These are phyloP conservation scores for Rubus idaeus DNA, from an alignment of 306 rosid species.

Conservation along the genomic window DNA sequence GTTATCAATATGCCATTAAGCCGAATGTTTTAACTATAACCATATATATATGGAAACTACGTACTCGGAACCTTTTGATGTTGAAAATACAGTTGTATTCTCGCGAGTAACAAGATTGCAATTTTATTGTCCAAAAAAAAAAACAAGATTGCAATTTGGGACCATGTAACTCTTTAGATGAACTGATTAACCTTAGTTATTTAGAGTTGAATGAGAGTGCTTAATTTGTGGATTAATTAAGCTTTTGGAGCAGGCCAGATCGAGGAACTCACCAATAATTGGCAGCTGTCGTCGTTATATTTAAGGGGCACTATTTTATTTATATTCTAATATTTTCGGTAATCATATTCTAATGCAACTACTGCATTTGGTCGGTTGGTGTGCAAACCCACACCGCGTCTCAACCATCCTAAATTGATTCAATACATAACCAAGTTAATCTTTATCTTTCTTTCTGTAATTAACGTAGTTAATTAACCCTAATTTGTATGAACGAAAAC, in stretches of 20 bases:
- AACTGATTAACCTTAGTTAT: no score
- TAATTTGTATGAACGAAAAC: no score
- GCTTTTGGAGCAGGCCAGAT: not conserved
- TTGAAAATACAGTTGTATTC: not conserved
- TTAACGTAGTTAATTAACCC: no score
- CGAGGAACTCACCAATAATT: not conserved
- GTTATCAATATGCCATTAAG: not conserved
- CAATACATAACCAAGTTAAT: no score
- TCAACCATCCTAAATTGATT: no score
- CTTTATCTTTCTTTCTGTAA: no score
- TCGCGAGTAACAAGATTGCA: not conserved
- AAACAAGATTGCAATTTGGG: not conserved
- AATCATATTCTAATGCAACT: not conserved
- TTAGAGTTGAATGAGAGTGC: not conserved
- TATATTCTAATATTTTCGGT: not conserved
- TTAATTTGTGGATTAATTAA: not conserved
- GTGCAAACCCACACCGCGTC: not conserved
- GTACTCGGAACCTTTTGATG: no score
- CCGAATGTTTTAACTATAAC: not conserved
- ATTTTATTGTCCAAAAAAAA: no score
- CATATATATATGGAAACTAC: no score
- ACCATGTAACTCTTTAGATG: not conserved
- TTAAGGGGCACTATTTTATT: not conserved
- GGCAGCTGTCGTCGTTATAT: not conserved
- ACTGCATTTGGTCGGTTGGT: slow-evolving; percentile 23